These are phyloP conservation scores for Chaetothyriales sp. DNA, from an alignment of 2,329 filamentous ascomycete species.

Conservation along the genomic window DNA sequence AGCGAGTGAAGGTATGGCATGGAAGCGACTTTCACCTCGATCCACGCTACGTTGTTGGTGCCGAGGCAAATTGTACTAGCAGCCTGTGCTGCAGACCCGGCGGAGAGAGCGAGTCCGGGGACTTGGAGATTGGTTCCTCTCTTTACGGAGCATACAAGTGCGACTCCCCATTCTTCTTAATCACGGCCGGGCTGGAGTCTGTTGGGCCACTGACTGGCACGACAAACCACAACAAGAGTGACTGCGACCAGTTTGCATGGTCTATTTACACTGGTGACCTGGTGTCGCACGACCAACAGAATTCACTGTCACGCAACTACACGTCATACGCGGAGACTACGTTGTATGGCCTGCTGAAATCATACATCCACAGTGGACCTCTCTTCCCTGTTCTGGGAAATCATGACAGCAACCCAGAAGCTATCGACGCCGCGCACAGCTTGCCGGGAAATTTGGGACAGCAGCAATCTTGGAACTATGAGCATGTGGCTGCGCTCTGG, in stretches of 20 bases:
- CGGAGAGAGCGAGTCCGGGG: constrained; percentile 20
- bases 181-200: constrained; percentile 42
- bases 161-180: constrained; percentile 46
- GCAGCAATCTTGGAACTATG: constrained; percentile 46
- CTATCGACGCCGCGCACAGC: constrained; percentile 39
- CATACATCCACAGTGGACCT: constrained; percentile 39
- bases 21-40: constrained; percentile 45
- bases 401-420: constrained; percentile 43
- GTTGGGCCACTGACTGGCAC: constrained; percentile 45
- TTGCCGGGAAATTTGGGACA: constrained; percentile 40
- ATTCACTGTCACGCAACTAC: constrained; percentile 39
- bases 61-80: constrained; percentile 41
- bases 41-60: constrained; percentile 38
- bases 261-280: constrained; percentile 46
- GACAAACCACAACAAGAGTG: constrained; percentile 26
- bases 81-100: constrained; percentile 40
- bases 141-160: constrained; percentile 43
- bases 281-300: constrained; percentile 41
- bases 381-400: constrained; percentile 46
- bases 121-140: constrained; percentile 35
- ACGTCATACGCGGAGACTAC: constrained; percentile 41
- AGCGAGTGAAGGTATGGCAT: constrained; percentile 43
- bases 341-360: constrained; percentile 42
- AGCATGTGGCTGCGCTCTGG: constrained; percentile 43
- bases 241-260: constrained; percentile 34